Evolutionary conservation across 1,284 basidiomycete species (phyloP).

Genomic region (Blastosporella zonata): DNA sequence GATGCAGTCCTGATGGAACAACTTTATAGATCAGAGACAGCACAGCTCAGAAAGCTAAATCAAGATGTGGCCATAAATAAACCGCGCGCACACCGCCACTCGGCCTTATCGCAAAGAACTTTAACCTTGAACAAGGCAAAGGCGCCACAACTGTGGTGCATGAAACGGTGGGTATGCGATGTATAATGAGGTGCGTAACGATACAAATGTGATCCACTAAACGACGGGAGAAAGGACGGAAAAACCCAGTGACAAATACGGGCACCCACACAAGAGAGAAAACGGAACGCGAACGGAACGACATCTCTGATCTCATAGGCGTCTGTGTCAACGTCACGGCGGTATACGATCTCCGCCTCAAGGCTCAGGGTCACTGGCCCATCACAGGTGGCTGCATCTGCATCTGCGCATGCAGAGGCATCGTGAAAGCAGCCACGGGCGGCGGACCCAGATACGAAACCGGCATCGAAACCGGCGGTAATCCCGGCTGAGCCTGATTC

Average conservation of each 20-base stretch:
- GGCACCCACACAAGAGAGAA: background rate
- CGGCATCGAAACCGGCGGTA: conserved; percentile 5
- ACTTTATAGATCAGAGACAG: background rate
- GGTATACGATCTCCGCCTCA: too few relatives aligned
- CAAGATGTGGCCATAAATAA: too few relatives aligned
- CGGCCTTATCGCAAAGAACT: background rate
- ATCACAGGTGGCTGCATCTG: conserved; percentile 10
- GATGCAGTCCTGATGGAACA: too few relatives aligned
- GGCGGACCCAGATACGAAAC: conserved; percentile 11
- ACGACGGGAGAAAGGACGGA: background rate
- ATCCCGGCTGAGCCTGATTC: conserved; percentile 2
- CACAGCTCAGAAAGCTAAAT: too few relatives aligned
- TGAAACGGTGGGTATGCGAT: conserved; percentile 5
- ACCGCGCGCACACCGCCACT: background rate
- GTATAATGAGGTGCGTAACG: conserved; percentile 13
- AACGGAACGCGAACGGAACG: background rate
- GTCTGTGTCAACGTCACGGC: background rate
- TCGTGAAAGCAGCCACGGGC: conserved; percentile 12
- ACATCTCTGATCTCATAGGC: too few relatives aligned
- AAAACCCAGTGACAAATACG: background rate
- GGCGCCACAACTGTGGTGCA: background rate
- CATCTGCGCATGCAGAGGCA: conserved; percentile 8
- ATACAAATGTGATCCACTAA: conserved; percentile 18
- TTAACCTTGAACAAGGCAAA: background rate
- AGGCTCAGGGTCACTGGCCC: conserved; percentile 11